Evolutionary conservation across 2,329 filamentous ascomycete species (phyloP).

Genomic region (Clarireedia hainanense): DNA sequence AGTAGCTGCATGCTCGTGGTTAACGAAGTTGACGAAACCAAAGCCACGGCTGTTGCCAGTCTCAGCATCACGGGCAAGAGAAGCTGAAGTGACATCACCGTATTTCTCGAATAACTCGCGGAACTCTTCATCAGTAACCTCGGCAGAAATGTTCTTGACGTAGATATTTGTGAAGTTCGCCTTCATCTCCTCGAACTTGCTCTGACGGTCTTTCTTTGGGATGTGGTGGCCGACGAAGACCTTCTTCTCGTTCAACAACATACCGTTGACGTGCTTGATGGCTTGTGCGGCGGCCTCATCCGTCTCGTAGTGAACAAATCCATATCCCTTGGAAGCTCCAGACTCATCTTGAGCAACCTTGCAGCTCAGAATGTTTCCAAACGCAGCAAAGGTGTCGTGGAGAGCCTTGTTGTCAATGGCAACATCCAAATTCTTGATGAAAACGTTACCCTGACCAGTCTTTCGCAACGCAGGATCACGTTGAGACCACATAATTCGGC

Average conservation of each 20-base stretch:
- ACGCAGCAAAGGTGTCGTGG: slow-evolving; percentile 97
- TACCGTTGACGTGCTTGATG: slow-evolving; percentile 99
- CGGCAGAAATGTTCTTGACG: slow-evolving; percentile 90
- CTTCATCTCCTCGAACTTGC: slow-evolving; percentile 99
- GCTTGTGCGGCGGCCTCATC: slow-evolving; percentile 93
- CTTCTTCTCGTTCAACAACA: slow-evolving; percentile 99
- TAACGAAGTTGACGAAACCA: slow-evolving; percentile 92
- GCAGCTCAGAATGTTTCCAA: slow-evolving; percentile 98
- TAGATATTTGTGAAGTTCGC: slow-evolving; percentile 99
- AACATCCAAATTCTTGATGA: slow-evolving; percentile 99
- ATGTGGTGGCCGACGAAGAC: slow-evolving; percentile 99
- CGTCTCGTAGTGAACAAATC: slow-evolving; percentile 99
- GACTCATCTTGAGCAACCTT: slow-evolving; percentile 98
- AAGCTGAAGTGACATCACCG: slow-evolving; percentile 92
- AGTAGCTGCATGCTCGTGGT: slow-evolving; percentile 76
- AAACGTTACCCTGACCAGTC: slow-evolving; percentile 98
- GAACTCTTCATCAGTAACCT: slow-evolving; percentile 90
- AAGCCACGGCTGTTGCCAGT: slow-evolving; percentile 88
- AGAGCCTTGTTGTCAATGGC: slow-evolving; percentile 99
- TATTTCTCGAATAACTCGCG: slow-evolving; percentile 85
- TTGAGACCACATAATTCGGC: slow-evolving; percentile 99
- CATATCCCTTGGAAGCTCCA: slow-evolving; percentile 96
- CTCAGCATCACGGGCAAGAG: slow-evolving; percentile 79
- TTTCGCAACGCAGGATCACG: slow-evolving; percentile 98
- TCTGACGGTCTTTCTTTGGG: slow-evolving; percentile 99